Evolutionary conservation across 257 asterid species (phyloP).

Genomic region (Rhazya stricta): DNA sequence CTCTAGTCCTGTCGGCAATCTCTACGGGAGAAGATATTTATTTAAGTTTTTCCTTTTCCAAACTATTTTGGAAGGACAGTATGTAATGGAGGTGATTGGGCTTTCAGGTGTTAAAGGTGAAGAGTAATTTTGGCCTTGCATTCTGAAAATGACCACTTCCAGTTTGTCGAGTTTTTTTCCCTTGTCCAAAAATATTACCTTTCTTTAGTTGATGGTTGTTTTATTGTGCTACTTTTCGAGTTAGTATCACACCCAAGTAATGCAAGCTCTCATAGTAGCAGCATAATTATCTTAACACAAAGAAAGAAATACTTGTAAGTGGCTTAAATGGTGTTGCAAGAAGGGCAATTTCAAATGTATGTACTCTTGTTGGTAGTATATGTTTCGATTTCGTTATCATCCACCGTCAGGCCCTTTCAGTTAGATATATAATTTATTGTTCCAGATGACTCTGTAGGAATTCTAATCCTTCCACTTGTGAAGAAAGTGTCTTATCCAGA

Average conservation of each 20-base stretch:
- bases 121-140: neutral
- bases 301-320: neutral
- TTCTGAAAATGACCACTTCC: neutral
- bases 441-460: neutral
- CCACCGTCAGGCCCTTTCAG: no score
- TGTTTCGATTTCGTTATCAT: neutral
- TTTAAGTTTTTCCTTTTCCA: neutral
- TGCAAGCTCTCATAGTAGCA: neutral
- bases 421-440: neutral
- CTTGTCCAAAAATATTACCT: neutral
- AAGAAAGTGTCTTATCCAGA: neutral
- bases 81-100: neutral
- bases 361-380: neutral
- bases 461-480: neutral
- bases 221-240: neutral
- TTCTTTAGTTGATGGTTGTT: neutral
- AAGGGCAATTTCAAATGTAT: neutral
- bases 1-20: neutral
- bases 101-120: neutral
- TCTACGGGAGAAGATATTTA: neutral
- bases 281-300: neutral
- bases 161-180: neutral
- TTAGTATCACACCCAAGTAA: neutral
- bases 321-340: no score
- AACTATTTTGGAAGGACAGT: neutral